Evolutionary conservation across 148 eudicot species (phyloP).

Genomic region (Dianthus caryophyllus): DNA sequence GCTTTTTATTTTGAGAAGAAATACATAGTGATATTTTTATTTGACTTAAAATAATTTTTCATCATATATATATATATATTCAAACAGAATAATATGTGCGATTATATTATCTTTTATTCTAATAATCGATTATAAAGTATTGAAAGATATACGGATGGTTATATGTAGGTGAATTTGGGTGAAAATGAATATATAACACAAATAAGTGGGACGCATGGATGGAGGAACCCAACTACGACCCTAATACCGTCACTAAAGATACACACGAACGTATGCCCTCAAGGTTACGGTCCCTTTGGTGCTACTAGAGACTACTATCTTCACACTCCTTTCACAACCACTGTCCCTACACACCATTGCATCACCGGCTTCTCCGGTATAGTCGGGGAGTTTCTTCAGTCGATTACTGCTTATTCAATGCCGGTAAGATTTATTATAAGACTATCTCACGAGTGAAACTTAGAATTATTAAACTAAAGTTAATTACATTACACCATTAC

Average conservation of each 20-base stretch:
- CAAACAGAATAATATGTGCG: too few relatives aligned
- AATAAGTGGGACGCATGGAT: not conserved
- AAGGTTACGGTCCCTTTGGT: not conserved
- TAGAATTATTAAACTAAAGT: too few relatives aligned
- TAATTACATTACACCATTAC: too few relatives aligned
- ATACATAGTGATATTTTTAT: too few relatives aligned
- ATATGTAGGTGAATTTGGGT: not conserved
- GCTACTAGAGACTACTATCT: not conserved
- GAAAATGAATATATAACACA: not conserved
- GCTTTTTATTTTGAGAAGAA: too few relatives aligned
- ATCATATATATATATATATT: too few relatives aligned
- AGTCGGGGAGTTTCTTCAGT: not conserved
- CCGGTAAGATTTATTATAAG: not conserved
- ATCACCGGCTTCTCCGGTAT: not conserved
- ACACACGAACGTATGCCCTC: not conserved
- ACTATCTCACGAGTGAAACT: too few relatives aligned
- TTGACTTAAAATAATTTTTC: too few relatives aligned
- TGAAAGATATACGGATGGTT: too few relatives aligned
- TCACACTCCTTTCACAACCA: not conserved
- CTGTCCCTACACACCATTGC: not conserved
- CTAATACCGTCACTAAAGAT: not conserved
- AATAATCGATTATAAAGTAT: too few relatives aligned
- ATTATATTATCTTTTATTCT: too few relatives aligned
- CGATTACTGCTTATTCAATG: not conserved
- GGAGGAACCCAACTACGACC: not conserved